These are phyloP conservation scores for Saccharum spontaneum DNA, from an alignment of 176 grass and related monocot species.

Conservation along the genomic window DNA sequence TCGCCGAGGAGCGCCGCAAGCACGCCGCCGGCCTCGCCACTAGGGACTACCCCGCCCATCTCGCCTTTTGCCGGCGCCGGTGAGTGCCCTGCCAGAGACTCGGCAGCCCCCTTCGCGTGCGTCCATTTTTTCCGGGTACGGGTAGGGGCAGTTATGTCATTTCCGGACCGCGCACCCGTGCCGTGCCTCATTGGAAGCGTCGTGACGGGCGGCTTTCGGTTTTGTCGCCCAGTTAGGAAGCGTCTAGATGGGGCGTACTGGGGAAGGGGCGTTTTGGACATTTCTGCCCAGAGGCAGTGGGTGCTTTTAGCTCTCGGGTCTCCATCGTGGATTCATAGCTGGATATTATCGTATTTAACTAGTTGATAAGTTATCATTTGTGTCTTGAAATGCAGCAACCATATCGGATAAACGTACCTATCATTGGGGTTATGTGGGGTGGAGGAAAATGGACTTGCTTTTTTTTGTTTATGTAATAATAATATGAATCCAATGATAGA, in stretches of 20 bases:
- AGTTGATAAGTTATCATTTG: conserved; percentile 34
- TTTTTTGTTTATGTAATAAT: not conserved
- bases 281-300: conserved; percentile 10
- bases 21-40: conserved; percentile 74
- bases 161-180: not conserved
- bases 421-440: conserved; percentile 21
- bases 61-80: conserved; percentile 77
- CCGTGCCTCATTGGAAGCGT: not conserved
- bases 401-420: conserved; percentile 30
- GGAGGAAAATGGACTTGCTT: not conserved
- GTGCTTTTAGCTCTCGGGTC: conserved; percentile 29
- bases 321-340: conserved; percentile 37
- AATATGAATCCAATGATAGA: conserved; percentile 5
- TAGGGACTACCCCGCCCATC: conserved; percentile 60
- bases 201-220: conserved; percentile 19
- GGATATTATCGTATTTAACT: conserved; percentile 32
- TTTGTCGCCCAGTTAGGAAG: conserved; percentile 46
- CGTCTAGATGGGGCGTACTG: conserved; percentile 44
- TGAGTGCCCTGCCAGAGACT: conserved; percentile 37
- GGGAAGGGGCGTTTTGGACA: conserved; percentile 31
- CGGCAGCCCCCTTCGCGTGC: too few relatives aligned
- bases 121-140: not conserved
- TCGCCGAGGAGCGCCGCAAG: conserved; percentile 59
- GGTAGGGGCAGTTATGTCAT: conserved; percentile 18
- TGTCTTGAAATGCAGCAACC: conserved; percentile 28